A percentile compares a stretch with the other conserved stretches of the same genome.
These are phyloP conservation scores for Sequoiadendron giganteum DNA, from an alignment of 75 land plant genomes.

Conservation along the genomic window DNA sequence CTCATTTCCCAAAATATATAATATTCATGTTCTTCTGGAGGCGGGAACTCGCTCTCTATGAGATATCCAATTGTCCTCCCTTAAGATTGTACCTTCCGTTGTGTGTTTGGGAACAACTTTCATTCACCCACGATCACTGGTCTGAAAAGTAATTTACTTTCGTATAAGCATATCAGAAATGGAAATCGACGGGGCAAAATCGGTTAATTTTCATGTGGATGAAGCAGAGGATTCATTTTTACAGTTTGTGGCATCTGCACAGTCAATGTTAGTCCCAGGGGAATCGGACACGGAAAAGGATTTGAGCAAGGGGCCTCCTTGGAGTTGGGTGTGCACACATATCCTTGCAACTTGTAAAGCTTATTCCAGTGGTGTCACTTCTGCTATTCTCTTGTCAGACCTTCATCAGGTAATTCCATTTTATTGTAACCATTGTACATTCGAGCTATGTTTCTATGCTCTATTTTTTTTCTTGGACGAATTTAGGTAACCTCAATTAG, in stretches of 20 bases:
- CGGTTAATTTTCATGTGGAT: background rate
- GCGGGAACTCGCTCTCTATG: too few relatives aligned
- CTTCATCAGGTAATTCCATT: slow-evolving; percentile 54
- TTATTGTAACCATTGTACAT: background rate
- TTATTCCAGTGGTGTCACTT: slow-evolving; percentile 87
- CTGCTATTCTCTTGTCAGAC: slow-evolving; percentile 85
- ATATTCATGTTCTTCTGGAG: too few relatives aligned
- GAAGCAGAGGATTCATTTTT: slow-evolving; percentile 45
- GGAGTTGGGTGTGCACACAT: slow-evolving; percentile 80
- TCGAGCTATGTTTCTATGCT: background rate
- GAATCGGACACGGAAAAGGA: background rate
- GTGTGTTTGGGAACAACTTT: too few relatives aligned
- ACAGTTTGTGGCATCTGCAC: slow-evolving; percentile 60
- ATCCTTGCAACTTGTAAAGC: slow-evolving; percentile 65
- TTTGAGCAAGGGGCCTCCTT: slow-evolving; percentile 32
- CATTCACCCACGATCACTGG: too few relatives aligned
- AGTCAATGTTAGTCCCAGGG: slow-evolving; percentile 22
- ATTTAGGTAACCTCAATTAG: too few relatives aligned
- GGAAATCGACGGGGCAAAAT: background rate
- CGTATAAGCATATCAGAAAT: background rate
- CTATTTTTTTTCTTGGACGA: too few relatives aligned
- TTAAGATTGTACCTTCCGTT: too few relatives aligned
- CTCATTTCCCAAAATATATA: too few relatives aligned
- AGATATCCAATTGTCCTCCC: too few relatives aligned
- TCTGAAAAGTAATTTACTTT: too few relatives aligned